phyloP scores from a whole-genome alignment of 176 grass and related monocot genomes.

The Juncus inflexus region DNA sequence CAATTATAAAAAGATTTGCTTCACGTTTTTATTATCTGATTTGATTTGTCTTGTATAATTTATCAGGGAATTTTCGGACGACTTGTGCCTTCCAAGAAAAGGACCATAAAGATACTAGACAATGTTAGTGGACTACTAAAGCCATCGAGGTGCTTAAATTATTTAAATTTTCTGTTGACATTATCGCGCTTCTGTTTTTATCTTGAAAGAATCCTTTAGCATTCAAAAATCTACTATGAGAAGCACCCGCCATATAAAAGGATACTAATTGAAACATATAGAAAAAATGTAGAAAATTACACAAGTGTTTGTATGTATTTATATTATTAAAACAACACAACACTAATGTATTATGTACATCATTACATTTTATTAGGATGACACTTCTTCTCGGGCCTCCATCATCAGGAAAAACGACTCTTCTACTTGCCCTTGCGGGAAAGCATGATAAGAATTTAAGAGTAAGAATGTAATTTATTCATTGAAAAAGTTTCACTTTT shows the following conservation, averaged over 20 bases:
- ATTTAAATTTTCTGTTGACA: neutral
- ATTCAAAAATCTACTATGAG: neutral
- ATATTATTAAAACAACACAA: neutral
- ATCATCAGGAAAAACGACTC: slow-evolving; percentile 79
- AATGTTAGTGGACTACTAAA: slow-evolving; percentile 75
- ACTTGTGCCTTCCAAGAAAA: slow-evolving; percentile 41
- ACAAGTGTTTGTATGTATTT: too few species aligned
- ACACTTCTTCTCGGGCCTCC: slow-evolving; percentile 95
- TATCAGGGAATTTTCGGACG: slow-evolving; percentile 47
- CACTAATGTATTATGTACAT: slow-evolving; percentile 8
- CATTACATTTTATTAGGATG: slow-evolving; percentile 56
- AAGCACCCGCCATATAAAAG: neutral
- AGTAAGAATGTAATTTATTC: slow-evolving; percentile 26
- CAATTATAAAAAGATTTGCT: too few species aligned
- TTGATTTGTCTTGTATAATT: slow-evolving; percentile 8
- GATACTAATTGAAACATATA: neutral
- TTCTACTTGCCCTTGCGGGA: slow-evolving; percentile 66
- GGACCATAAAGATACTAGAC: slow-evolving; percentile 48
- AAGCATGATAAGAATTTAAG: slow-evolving; percentile 69
- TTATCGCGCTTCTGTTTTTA: slow-evolving; percentile 5
- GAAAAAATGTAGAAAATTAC: neutral
- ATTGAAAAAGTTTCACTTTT: slow-evolving; percentile 6
- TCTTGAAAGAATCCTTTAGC: neutral
- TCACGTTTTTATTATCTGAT: neutral
- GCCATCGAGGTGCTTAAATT: slow-evolving; percentile 48